Evolutionary conservation across 2,329 filamentous ascomycete genomes (phyloP).

Genomic region (Aspergillus sclerotialis): DNA sequence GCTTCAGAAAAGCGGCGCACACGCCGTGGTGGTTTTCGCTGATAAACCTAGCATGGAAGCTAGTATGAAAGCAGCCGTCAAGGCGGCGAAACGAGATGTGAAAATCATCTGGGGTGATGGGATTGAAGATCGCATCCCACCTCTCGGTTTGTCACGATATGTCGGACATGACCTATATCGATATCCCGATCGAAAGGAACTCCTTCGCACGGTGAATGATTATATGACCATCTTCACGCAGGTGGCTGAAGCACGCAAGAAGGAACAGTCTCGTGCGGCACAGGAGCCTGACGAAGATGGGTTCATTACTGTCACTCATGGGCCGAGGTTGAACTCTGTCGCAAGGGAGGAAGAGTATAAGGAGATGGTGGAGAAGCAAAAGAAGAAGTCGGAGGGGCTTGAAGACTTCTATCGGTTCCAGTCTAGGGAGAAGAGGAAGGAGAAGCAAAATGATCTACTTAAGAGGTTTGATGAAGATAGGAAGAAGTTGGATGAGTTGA

Average conservation of each 20-base stretch:
- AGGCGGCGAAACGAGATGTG: slow-evolving; percentile 50
- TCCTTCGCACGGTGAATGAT: slow-evolving; percentile 71
- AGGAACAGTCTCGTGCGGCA: slow-evolving; percentile 56
- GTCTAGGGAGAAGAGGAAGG: slow-evolving; percentile 70
- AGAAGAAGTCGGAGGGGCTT: slow-evolving; percentile 58
- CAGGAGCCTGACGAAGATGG: slow-evolving; percentile 89
- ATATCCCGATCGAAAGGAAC: slow-evolving; percentile 59
- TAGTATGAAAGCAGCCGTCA: slow-evolving; percentile 68
- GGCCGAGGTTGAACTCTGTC: slow-evolving; percentile 63
- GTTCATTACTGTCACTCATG: slow-evolving; percentile 83
- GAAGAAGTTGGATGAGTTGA: slow-evolving; percentile 64
- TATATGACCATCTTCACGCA: slow-evolving; percentile 76
- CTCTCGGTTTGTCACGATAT: slow-evolving; percentile 48
- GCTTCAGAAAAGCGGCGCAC: slow-evolving; percentile 66
- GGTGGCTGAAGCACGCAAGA: slow-evolving; percentile 59
- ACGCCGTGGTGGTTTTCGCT: slow-evolving; percentile 74
- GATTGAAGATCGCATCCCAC: slow-evolving; percentile 49
- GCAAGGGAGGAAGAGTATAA: slow-evolving; percentile 66
- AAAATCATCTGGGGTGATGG: slow-evolving; percentile 64
- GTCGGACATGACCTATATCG: slow-evolving; percentile 63
- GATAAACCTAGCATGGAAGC: slow-evolving; percentile 72
- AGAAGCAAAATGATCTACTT: slow-evolving; percentile 61
- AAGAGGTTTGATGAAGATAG: slow-evolving; percentile 71
- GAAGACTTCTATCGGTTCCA: slow-evolving; percentile 82
- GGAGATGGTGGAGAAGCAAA: slow-evolving; percentile 50